Evolutionary conservation across 495 filamentous ascomycete species (phyloP), one percentile per base, ranked within the genome.

Genomic region (Xanthoparmelia taractica): DNA sequence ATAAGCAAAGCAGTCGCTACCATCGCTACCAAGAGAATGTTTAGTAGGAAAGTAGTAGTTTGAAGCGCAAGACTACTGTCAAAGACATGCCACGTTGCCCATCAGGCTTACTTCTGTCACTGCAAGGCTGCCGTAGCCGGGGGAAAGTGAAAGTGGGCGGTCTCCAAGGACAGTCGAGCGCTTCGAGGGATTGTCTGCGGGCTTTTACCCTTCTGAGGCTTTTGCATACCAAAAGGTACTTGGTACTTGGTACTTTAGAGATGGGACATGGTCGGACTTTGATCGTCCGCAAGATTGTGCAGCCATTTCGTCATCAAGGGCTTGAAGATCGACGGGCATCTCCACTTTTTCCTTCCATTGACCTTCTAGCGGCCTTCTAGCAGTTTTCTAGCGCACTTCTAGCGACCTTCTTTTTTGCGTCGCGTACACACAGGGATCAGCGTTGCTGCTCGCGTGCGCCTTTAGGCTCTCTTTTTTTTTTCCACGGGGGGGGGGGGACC

Each of bases 51-150:
- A 2, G 25, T 29, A n/a, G 11, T 50, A 0, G 23, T 50, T n/a
- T 50, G 47, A 50, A 50, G 47, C 47, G 47, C 47, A 29, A 29
- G n/a, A n/a, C n/a, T n/a, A n/a, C n/a, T n/a, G n/a, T n/a, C n/a
- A n/a, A n/a, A n/a, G 47, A 29, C 47, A 27, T 50, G 47, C 47
- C 47, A 50, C 47, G 47, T 50, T n/a, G 47, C 23, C n/a, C 47
- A n/a, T 29, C 8, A 29, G 47, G 47, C 23, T 15, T 50, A 13
- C 23, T 15, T 23, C 10, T 5, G 25, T 50, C 23, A 50, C 17
- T 1, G 10, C 7, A 50, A 50, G 25, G 11, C 47, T 27, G 47
- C 47, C 47, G 47, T 25, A 50, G 25, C 23, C 47, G 23, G 23
- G 25, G 25, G 29, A n/a, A n/a, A n/a, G n/a, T n/a, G n/a, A n/a